phyloP scores from a whole-genome alignment of 208 protist species.

The Baffinella frigidus region DNA sequence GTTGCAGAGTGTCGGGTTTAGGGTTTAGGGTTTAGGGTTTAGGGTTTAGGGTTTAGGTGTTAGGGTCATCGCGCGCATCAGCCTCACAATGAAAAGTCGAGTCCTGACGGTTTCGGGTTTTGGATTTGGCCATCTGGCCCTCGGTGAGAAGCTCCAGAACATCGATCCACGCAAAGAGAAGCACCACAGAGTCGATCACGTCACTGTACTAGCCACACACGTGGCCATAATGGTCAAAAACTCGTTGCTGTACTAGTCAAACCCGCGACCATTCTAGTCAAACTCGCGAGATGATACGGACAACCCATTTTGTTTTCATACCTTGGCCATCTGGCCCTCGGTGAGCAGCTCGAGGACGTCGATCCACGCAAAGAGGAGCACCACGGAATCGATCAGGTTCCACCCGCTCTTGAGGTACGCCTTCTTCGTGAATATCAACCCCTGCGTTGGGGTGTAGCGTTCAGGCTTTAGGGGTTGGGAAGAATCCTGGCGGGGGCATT shows the following conservation, averaged over 20 bases:
- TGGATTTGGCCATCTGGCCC: neutral
- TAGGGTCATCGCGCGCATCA: too few relatives aligned
- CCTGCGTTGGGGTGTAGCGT: too few relatives aligned
- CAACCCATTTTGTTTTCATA: neutral
- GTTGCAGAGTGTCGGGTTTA: too few relatives aligned
- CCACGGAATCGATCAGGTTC: slow-evolving; percentile 17
- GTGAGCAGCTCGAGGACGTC: neutral
- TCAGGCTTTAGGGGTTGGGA: too few relatives aligned
- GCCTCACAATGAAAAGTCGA: too few relatives aligned
- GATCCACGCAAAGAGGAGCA: slow-evolving; percentile 28
- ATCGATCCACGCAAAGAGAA: slow-evolving; percentile 19
- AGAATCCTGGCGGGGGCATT: too few relatives aligned
- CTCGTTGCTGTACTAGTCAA: too few relatives aligned
- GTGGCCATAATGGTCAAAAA: too few relatives aligned
- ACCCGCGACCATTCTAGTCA: neutral
- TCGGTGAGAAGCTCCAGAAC: neutral
- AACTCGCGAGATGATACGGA: neutral
- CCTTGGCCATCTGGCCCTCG: neutral
- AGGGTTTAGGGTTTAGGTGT: too few relatives aligned
- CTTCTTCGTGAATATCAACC: neutral
- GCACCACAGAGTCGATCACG: slow-evolving; percentile 14
- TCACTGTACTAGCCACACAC: too few relatives aligned
- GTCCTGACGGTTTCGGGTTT: too few relatives aligned
- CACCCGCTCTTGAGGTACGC: slow-evolving; percentile 43
- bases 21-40: too few relatives aligned